These are phyloP conservation scores for Glutinoglossum americanum DNA, from an alignment of 495 filamentous ascomycete species.

Conservation along the genomic window DNA sequence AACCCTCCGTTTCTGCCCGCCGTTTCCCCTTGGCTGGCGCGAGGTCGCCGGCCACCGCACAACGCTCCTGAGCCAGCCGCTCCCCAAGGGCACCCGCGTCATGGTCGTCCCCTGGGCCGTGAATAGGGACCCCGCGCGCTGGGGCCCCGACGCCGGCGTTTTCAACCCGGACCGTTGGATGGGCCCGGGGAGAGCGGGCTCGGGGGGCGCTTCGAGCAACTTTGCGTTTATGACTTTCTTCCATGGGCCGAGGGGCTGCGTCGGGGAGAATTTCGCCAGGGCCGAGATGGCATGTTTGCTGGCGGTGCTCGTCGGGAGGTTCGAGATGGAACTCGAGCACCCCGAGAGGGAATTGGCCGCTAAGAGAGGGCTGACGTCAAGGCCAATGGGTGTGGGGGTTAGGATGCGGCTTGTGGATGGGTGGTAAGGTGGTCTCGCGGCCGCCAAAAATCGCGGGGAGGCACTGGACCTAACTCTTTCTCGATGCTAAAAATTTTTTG, in stretches of 20 bases:
- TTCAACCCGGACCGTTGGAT: slow-evolving; percentile 26
- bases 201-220: slow-evolving; percentile 19
- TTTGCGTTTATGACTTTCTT: slow-evolving; percentile 21
- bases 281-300: slow-evolving; percentile 67
- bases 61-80: slow-evolving; percentile 29
- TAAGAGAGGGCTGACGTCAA: slow-evolving; percentile 35
- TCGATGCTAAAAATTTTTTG: too few relatives aligned
- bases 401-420: slow-evolving; percentile 35
- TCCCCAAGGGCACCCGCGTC: slow-evolving; percentile 33
- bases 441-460: too few relatives aligned
- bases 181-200: slow-evolving; percentile 14
- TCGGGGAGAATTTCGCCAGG: slow-evolving; percentile 49
- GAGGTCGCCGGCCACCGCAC: slow-evolving; percentile 35
- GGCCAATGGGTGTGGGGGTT: slow-evolving; percentile 42
- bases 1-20: slow-evolving; percentile 32
- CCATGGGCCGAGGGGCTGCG: slow-evolving; percentile 26
- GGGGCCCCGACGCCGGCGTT: slow-evolving; percentile 18
- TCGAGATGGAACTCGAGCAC: slow-evolving; percentile 40
- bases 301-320: slow-evolving; percentile 52
- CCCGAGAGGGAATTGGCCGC: slow-evolving; percentile 35
- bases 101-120: slow-evolving; percentile 25
- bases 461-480: too few relatives aligned
- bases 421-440: slow-evolving; percentile 24
- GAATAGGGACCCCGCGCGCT: slow-evolving; percentile 15
- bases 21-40: slow-evolving; percentile 41